Percentiles rank a stretch among this genome's conserved stretches.
Conservation (phyloP, 1,284 basidiomycete genomes). For the Psilocybe mexicana region DNA sequence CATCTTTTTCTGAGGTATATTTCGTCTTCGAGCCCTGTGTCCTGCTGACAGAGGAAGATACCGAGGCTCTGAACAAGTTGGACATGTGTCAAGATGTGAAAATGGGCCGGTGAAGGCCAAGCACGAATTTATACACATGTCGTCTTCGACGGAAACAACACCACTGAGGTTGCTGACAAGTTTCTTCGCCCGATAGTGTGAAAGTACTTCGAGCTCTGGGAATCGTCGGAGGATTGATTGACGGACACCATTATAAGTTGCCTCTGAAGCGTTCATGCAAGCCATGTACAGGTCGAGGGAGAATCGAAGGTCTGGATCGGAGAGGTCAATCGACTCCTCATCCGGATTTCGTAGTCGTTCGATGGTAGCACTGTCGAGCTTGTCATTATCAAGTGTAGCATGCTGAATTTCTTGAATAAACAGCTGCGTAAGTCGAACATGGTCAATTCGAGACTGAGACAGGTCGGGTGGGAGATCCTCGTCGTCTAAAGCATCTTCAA, state of each 20-base stretch:
- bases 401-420: background rate
- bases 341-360: conserved; percentile 30
- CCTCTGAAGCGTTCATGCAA: conserved; percentile 26
- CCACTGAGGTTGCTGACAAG: conserved; percentile 28
- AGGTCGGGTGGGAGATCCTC: background rate
- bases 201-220: conserved; percentile 21
- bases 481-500: background rate
- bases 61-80: conserved; percentile 25
- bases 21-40: conserved; percentile 10
- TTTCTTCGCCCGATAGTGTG: conserved; percentile 22
- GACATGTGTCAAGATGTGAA: conserved; percentile 22
- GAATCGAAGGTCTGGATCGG: conserved; percentile 25
- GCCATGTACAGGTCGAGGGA: conserved; percentile 27
- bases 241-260: conserved; percentile 23
- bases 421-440: background rate
- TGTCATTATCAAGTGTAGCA: conserved; percentile 1
- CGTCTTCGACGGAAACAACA: conserved; percentile 26
- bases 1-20: conserved; percentile 24
- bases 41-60: conserved; percentile 20
- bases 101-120: conserved; percentile 37
- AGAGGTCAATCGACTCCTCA: conserved; percentile 18
- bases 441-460: background rate
- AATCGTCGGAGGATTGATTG: conserved; percentile 15
- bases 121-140: conserved; percentile 39
- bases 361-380: conserved; percentile 14